Evolutionary conservation across 805 yeast species (phyloP).

Genomic region (Candida nonsorbophila): DNA sequence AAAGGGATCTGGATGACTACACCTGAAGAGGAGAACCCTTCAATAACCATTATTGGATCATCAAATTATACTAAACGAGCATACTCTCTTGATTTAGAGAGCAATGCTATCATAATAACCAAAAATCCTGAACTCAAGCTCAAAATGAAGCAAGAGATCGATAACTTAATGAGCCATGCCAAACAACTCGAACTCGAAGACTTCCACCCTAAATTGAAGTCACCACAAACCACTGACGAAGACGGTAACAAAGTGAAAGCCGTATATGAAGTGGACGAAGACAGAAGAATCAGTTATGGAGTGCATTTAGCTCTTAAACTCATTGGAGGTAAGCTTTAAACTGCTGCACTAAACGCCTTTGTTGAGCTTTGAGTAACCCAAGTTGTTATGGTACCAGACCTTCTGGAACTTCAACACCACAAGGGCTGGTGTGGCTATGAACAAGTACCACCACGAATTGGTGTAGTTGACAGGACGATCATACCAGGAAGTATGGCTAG

Average conservation of each 20-base stretch:
- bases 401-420: constrained; percentile 4
- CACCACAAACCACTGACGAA: constrained; percentile 9
- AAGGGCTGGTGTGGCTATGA: constrained; percentile 4
- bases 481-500: constrained; percentile 9
- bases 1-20: constrained; percentile 84
- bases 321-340: constrained; percentile 48
- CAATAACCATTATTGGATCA: constrained; percentile 81
- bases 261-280: constrained; percentile 33
- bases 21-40: constrained; percentile 55
- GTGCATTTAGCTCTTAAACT: constrained; percentile 65
- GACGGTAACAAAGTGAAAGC: constrained; percentile 9
- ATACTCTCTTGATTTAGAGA: constrained; percentile 80
- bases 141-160: constrained; percentile 58
- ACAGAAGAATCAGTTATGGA: constrained; percentile 56
- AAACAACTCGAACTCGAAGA: constrained; percentile 51
- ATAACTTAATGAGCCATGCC: constrained; percentile 52
- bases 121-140: constrained; percentile 53
- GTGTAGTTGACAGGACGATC: constrained; percentile 16
- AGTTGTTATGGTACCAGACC: neutral
- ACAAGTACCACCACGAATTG: constrained; percentile 9
- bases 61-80: constrained; percentile 92
- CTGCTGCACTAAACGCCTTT: neutral
- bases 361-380: too few relatives aligned
- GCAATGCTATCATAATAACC: constrained; percentile 78
- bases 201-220: constrained; percentile 37